Conservation (phyloP, 345 rosid genomes). For the Clausena lansium region DNA sequence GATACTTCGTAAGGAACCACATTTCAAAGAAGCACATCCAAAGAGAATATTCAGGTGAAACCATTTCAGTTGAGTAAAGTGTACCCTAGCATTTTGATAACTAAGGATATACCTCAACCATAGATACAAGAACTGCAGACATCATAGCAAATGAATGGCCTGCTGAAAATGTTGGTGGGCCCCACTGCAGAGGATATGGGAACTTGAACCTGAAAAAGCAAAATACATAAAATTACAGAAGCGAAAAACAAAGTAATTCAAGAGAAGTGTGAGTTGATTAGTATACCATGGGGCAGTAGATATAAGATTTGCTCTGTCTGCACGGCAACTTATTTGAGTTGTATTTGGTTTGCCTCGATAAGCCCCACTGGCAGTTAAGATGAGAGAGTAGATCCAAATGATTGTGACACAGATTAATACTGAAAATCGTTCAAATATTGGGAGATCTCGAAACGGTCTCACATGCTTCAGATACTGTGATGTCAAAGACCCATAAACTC, state of each 20-base stretch:
- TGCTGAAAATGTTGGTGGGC: slow-evolving; percentile 94
- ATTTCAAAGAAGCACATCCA: not conserved
- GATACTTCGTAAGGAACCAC: not conserved
- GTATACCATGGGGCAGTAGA: slow-evolving; percentile 92
- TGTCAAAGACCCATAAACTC: slow-evolving; percentile 9
- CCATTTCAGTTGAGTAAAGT: not conserved
- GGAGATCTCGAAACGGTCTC: slow-evolving; percentile 47
- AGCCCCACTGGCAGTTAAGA: slow-evolving; percentile 89
- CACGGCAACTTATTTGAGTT: slow-evolving; percentile 84
- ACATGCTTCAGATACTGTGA: slow-evolving; percentile 86
- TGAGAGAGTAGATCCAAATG: slow-evolving; percentile 81
- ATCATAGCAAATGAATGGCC: slow-evolving; percentile 96
- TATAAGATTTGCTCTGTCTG: slow-evolving; percentile 73
- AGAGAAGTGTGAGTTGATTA: not conserved
- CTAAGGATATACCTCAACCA: slow-evolving; percentile 70
- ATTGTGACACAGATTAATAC: slow-evolving; percentile 65
- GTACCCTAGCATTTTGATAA: not conserved
- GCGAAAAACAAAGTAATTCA: not conserved
- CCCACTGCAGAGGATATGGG: slow-evolving; percentile 99
- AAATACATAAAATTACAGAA: slow-evolving; percentile 12
- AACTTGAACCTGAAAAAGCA: slow-evolving; percentile 66
- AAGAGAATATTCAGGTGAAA: not conserved
- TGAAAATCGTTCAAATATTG: slow-evolving; percentile 78
- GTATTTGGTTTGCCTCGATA: slow-evolving; percentile 50
- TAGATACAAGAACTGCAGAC: slow-evolving; percentile 88